phyloP scores from a whole-genome alignment of 176 grass and related monocot species.

The Eragrostis nindensis region DNA sequence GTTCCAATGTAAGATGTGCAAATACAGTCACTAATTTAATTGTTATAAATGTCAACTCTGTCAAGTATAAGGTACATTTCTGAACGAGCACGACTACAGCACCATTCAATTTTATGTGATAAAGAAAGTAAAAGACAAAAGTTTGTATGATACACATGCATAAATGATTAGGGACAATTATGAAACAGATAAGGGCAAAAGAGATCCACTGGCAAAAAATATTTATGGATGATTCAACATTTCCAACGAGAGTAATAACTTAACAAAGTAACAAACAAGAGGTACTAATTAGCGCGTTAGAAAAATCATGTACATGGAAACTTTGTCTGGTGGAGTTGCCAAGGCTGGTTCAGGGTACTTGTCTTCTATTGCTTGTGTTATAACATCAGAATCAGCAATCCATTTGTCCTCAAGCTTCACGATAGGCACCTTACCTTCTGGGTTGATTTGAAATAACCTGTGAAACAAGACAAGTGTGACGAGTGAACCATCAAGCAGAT shows the following conservation, averaged over 20 bases:
- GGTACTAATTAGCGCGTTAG: background rate
- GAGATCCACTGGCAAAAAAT: background rate
- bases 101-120: too few species aligned
- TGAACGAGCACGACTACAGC: background rate
- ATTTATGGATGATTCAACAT: background rate
- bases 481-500: slow-evolving; percentile 21
- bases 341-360: slow-evolving; percentile 80
- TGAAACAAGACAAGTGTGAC: slow-evolving; percentile 24
- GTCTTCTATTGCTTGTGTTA: slow-evolving; percentile 81
- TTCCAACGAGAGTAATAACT: background rate
- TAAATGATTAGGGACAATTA: background rate
- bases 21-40: slow-evolving; percentile 17
- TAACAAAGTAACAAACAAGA: background rate
- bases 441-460: slow-evolving; percentile 87
- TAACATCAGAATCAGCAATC: slow-evolving; percentile 92
- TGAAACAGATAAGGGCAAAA: background rate
- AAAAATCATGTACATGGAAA: slow-evolving; percentile 64
- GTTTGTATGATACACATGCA: background rate
- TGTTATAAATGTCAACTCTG: slow-evolving; percentile 7
- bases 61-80: background rate
- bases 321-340: slow-evolving; percentile 76
- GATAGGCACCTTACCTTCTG: slow-evolving; percentile 86
- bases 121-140: background rate
- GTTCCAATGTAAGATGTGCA: background rate
- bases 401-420: slow-evolving; percentile 83